Base-by-base conservation (phyloP, 2,329 filamentous ascomycete genomes). In the Phyllosticta citribraziliensis region DNA sequence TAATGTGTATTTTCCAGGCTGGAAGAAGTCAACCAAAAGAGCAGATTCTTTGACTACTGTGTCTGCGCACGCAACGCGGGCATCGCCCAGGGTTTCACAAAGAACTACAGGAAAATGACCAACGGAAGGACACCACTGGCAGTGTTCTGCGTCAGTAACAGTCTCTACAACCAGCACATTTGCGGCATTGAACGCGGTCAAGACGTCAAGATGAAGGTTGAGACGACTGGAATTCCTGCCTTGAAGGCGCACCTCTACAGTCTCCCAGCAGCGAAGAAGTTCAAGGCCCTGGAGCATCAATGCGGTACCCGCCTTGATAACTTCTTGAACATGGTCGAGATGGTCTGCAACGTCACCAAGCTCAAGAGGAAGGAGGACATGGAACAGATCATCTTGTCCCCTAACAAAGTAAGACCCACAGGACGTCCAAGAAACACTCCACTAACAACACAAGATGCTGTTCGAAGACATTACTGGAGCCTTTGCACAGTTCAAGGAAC, bases 81-180 rank as follows among this genome's bases (percentile, higher is more conserved):
- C n/a, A n/a, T 27, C 25, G 9, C 9, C 25, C 25, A 27, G 9
- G 25, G 9, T 8, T 27, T 27, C 9, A 8, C 5, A 8, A 1
- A 27, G 9, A 27, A 27, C 5, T 27, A 27, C 25, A 27, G 8
- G 8, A 27, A 4, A 4, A 5, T 27, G 25, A 8, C 25, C 25
- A 27, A 27, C 5, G 25, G 25, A 27, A 4, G 25, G 9, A 27
- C 25, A 8, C 25, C 25, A 8, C 62, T 65, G 0, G 64, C 66
- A 2, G 35, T 65, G 0, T 69, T 65, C 27, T 69, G 67, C n/a
- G 63, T 69, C 0, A 65, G 63, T 1, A 70, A 69, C 27, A 40
- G 12, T 0, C 64, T 64, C 9, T 69, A 68, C 52, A 66, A 65
- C 62, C 53, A 56, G 5, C 60, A 69, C 40, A 24, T 66, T 1